Evolutionary conservation across 352 stramenopile genomes (phyloP).

Genomic region (Blastocystis sp.): DNA sequence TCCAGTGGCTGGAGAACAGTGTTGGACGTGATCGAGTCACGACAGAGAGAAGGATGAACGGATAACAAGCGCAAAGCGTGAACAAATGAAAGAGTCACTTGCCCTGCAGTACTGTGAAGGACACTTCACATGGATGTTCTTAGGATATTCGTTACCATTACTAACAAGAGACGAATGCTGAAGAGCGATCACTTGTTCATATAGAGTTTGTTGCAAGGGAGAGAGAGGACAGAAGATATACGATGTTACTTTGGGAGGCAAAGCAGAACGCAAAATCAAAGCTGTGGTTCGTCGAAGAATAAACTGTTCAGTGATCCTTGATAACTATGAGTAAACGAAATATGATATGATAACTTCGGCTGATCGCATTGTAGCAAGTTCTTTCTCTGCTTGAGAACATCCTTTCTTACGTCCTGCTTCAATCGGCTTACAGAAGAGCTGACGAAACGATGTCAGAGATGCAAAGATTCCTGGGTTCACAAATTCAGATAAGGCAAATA

Average conservation of each 20-base stretch:
- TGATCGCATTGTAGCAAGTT: constrained; percentile 26
- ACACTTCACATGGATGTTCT: not conserved
- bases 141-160: not conserved
- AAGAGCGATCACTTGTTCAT: constrained; percentile 1
- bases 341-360: not conserved
- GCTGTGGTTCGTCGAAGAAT: constrained; percentile 63
- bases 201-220: constrained; percentile 6
- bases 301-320: constrained; percentile 40
- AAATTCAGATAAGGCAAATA: constrained; percentile 72
- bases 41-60: not conserved
- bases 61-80: not conserved
- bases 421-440: constrained; percentile 70
- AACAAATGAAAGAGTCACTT: not conserved
- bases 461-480: constrained; percentile 69
- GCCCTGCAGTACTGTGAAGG: not conserved
- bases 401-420: constrained; percentile 35
- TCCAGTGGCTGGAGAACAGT: not conserved
- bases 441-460: constrained; percentile 68
- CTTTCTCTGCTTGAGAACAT: not conserved
- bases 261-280: not conserved
- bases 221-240: constrained; percentile 61
- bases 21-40: not conserved
- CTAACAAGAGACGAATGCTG: not conserved
- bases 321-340: not conserved
- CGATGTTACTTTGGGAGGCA: constrained; percentile 62